Conservation (phyloP, 331 rosid species). For the Saraca asoca region DNA sequence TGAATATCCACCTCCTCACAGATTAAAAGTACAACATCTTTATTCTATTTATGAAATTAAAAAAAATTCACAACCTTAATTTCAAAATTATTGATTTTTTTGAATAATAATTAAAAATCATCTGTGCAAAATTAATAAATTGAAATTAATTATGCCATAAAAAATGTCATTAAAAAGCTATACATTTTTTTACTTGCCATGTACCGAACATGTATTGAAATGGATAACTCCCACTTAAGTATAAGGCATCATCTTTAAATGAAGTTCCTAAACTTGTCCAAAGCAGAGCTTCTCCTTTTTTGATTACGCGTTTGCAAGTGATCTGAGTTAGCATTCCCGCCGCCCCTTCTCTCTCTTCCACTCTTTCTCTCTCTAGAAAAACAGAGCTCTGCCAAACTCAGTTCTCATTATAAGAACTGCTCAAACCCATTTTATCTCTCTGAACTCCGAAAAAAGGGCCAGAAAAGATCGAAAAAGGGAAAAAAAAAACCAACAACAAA, state of each 20-base stretch:
- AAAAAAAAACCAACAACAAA: not conserved
- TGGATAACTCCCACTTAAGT: not conserved
- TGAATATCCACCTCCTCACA: no score
- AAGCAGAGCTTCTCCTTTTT: conserved; percentile 2
- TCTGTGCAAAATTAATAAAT: no score
- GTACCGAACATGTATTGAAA: no score
- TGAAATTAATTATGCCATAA: no score
- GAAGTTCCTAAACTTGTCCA: conserved; percentile 17
- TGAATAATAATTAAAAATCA: no score
- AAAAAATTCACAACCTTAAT: no score
- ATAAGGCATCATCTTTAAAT: conserved; percentile 8
- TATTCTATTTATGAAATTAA: no score
- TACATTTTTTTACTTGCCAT: no score
- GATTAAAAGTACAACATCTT: no score
- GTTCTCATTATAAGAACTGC: conserved; percentile 22
- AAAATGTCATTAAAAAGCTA: no score
- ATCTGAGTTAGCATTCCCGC: conserved; percentile 54
- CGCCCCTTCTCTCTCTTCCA: conserved; percentile 41
- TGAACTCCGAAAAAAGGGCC: not conserved
- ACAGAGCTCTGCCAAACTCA: conserved; percentile 9
- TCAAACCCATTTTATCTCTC: conserved; percentile 20
- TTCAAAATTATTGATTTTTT: no score
- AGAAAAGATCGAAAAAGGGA: not conserved
- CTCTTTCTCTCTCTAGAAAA: conserved; percentile 9
- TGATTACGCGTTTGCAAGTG: conserved; percentile 45